Percentiles rank a stretch among this genome's conserved stretches.
Conservation (phyloP, 371 early-diverging fungal species). For the Chytridiales sp. region DNA sequence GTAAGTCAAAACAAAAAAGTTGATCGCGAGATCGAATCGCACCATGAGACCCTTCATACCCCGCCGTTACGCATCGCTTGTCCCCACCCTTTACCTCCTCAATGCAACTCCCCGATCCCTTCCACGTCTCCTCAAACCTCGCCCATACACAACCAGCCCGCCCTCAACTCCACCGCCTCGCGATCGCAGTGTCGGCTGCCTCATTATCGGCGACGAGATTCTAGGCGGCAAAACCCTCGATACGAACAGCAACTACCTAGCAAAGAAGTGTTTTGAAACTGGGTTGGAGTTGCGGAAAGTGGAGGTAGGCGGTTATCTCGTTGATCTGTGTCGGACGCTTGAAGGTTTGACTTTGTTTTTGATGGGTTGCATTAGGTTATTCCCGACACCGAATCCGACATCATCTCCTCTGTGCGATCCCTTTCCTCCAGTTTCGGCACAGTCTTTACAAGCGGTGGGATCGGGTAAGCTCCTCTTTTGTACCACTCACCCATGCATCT, state of each 20-base stretch:
- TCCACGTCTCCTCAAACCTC: too few species aligned
- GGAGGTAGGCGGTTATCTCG: too few species aligned
- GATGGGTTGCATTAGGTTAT: too few species aligned
- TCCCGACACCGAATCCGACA: slow-evolving; percentile 9
- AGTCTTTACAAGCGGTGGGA: slow-evolving; percentile 18
- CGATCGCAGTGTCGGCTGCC: slow-evolving; percentile 19
- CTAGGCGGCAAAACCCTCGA: slow-evolving; percentile 73
- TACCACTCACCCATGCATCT: background rate
- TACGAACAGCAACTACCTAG: slow-evolving; percentile 61
- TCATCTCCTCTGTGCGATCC: background rate
- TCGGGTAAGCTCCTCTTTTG: background rate
- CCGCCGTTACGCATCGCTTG: too few species aligned
- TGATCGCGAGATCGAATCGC: slow-evolving; percentile 2
- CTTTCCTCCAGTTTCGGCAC: slow-evolving; percentile 5
- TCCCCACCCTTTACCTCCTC: too few species aligned
- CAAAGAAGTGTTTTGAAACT: slow-evolving; percentile 17
- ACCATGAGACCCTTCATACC: too few species aligned
- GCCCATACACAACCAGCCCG: too few species aligned
- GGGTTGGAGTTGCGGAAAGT: slow-evolving; percentile 17
- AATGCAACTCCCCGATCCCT: too few species aligned
- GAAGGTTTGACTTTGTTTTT: too few species aligned
- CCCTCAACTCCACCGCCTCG: too few species aligned
- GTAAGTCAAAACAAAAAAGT: too few species aligned
- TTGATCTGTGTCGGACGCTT: too few species aligned
- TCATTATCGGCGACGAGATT: slow-evolving; percentile 68